These are phyloP conservation scores for Ananas comosus DNA, from an alignment of 176 grass and related monocot species.

Conservation along the genomic window DNA sequence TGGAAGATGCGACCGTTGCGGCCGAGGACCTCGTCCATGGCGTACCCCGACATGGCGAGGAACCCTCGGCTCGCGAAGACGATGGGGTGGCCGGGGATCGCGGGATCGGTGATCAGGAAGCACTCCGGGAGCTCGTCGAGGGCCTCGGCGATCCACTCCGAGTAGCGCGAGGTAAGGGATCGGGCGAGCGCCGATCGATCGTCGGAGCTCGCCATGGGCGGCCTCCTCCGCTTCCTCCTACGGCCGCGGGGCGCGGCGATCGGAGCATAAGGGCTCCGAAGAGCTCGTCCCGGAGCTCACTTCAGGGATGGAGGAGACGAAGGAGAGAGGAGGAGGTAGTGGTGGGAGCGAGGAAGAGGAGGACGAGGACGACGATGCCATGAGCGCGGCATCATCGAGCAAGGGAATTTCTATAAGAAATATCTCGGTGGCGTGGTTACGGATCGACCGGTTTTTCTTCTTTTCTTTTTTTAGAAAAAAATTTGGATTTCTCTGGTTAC, in stretches of 20 bases:
- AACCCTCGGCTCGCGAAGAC: conserved; percentile 70
- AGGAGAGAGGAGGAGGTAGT: background rate
- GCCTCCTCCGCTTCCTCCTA: background rate
- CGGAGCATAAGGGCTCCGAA: too few species aligned
- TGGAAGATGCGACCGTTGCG: conserved; percentile 76
- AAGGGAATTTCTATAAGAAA: too few species aligned
- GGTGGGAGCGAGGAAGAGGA: background rate
- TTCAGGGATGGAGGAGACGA: background rate
- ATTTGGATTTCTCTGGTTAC: too few species aligned
- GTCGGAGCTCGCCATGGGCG: background rate
- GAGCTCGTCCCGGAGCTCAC: too few species aligned
- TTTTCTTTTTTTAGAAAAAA: too few species aligned
- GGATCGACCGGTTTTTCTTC: too few species aligned
- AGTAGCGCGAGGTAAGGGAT: conserved; percentile 75
- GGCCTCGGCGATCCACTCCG: conserved; percentile 65
- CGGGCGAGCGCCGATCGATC: conserved; percentile 6
- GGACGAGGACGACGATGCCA: background rate
- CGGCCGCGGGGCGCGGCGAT: background rate
- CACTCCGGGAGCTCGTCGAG: conserved; percentile 63
- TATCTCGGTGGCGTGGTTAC: too few species aligned
- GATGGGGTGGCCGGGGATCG: conserved; percentile 76
- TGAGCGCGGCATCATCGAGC: too few species aligned
- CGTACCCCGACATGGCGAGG: conserved; percentile 50
- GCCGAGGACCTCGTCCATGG: conserved; percentile 48
- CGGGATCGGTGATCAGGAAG: conserved; percentile 86